Evolutionary conservation across 2,329 filamentous ascomycete genomes (phyloP), one percentile per base, ranked within the genome.

Genomic region (Xylaria arbuscula): DNA sequence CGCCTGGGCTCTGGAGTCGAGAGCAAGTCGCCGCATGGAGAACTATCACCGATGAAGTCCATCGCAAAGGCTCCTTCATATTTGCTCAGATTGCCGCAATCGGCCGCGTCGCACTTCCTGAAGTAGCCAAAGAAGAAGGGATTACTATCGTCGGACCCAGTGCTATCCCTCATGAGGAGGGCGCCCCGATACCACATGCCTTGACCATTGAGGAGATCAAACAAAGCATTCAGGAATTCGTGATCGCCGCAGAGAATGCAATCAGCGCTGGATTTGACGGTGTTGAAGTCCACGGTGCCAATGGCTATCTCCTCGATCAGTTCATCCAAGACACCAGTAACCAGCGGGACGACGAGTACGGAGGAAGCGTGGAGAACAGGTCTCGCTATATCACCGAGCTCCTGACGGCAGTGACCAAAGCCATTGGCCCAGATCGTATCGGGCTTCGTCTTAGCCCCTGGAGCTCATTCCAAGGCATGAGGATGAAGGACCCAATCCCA

Each of bases 171-270:
- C 77, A 74, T 40, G 66, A 62, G 53, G 73, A 72, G 53, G 67
- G 70, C 13, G 70, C 74, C 42, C 69, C 75, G 7, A 61, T 62
- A 0, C 91, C 91, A 1, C 87, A 85, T 64, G 88, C 84, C 32
- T 87, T 94, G 86, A 90, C 87, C 0, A 80, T 86, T 28, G 80
- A 84, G 1, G 90, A 93, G 51, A 93, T 94, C 66, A 83, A 88
- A 66, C 78, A 86, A 5, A 81, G 90, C 70, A 91, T 92, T 78
- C 76, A 77, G 5, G 87, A 87, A 2, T 93, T 86, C 80, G 85
- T 83, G 1, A 85, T 82, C 0, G 85, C 84, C 0, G 81, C 84
- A 0, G 81, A 83, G 71, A 81, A 88, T 15, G 85, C 91, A 0
- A 78, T 93, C 1, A 81, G 83, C 34, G 88, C 87, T 0, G 92